A percentile compares a stretch with the other conserved stretches of the same genome.
These are phyloP conservation scores for Pseudogymnoascus sp. DNA, from an alignment of 2,329 filamentous ascomycete genomes.

Conservation along the genomic window DNA sequence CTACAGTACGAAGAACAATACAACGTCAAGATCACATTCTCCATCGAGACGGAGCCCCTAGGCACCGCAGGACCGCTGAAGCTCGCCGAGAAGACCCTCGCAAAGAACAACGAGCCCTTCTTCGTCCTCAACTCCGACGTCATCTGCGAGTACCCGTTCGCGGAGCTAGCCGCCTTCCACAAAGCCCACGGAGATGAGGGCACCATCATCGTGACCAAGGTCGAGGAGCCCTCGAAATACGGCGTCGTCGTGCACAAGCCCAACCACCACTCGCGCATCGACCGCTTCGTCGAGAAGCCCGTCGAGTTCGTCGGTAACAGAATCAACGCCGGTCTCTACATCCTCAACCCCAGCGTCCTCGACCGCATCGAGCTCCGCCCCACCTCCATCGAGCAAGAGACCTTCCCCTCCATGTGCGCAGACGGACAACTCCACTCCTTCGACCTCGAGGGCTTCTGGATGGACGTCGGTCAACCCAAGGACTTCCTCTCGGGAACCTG, in stretches of 20 bases:
- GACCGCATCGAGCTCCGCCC: slow-evolving; percentile 90
- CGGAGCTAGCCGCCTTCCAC: slow-evolving; percentile 85
- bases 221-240: slow-evolving; percentile 98
- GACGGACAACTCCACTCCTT: slow-evolving; percentile 92
- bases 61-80: slow-evolving; percentile 94
- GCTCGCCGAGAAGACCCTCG: slow-evolving; percentile 83
- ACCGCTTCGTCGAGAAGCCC: slow-evolving; percentile 98
- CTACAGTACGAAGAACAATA: slow-evolving; percentile 78
- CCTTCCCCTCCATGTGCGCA: slow-evolving; percentile 86
- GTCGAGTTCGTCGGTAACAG: slow-evolving; percentile 98
- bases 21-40: slow-evolving; percentile 94
- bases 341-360: slow-evolving; percentile 86
- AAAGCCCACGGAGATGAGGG: slow-evolving; percentile 88
- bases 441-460: slow-evolving; percentile 97
- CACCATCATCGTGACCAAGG: slow-evolving; percentile 97
- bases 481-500: slow-evolving; percentile 96
- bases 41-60: slow-evolving; percentile 88
- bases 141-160: slow-evolving; percentile 96
- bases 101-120: slow-evolving; percentile 89
- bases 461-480: slow-evolving; percentile 98
- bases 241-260: slow-evolving; percentile 98
- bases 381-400: slow-evolving; percentile 97
- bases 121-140: slow-evolving; percentile 98
- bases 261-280: slow-evolving; percentile 81
- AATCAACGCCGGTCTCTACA: slow-evolving; percentile 98